Conservation (phyloP, 2,329 filamentous ascomycete genomes). For the Microdochium paspali region DNA sequence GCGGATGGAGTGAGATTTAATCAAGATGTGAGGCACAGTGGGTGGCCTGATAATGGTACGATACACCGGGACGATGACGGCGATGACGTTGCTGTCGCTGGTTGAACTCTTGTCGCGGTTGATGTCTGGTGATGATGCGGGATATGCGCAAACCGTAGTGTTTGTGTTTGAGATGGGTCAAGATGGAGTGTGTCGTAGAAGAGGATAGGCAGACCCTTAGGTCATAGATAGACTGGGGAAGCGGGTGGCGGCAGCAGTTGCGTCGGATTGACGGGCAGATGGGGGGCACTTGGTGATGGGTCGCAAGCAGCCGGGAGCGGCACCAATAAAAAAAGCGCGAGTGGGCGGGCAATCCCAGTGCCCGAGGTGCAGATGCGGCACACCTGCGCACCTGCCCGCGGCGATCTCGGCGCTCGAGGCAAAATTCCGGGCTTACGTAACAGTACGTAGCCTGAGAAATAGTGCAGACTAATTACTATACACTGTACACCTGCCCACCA, state of each 20-base stretch:
- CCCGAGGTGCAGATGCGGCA: background rate
- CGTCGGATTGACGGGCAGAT: slow-evolving; percentile 1
- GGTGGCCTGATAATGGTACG: slow-evolving; percentile 19
- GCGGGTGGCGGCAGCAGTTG: background rate
- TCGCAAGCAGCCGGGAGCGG: background rate
- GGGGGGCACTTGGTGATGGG: background rate
- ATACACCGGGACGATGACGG: slow-evolving; percentile 36
- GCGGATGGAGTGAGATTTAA: background rate
- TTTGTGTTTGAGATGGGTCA: slow-evolving; percentile 2
- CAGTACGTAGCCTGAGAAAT: background rate
- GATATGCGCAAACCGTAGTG: background rate
- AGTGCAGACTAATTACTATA: background rate
- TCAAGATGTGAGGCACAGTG: slow-evolving; percentile 12
- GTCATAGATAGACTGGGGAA: background rate
- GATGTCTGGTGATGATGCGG: background rate
- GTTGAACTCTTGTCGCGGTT: no score
- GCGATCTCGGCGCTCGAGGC: background rate
- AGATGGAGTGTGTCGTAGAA: slow-evolving; percentile 1
- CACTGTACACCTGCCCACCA: background rate
- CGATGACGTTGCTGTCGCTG: slow-evolving; percentile 4
- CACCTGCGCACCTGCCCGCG: background rate
- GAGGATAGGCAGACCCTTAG: background rate
- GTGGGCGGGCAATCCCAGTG: background rate
- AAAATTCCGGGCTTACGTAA: background rate
- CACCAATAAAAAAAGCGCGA: background rate